Conservation (phyloP, 768 basidiomycete genomes). For the Pilatotrama ljubarskyi region DNA sequence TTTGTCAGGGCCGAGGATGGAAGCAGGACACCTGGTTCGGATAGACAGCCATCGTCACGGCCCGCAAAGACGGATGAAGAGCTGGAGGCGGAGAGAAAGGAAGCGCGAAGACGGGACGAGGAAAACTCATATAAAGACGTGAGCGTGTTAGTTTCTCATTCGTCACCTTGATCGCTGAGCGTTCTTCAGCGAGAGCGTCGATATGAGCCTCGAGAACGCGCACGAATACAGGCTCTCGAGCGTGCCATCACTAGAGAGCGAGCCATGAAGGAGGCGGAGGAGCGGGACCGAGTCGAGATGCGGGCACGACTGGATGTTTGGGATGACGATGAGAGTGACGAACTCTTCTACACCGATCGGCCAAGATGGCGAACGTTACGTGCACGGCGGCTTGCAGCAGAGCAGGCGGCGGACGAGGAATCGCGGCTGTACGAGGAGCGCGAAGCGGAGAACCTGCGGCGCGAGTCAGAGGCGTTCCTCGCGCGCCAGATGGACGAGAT, state of each 20-base stretch:
- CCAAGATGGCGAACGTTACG: slow-evolving; percentile 84
- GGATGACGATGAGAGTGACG: slow-evolving; percentile 93
- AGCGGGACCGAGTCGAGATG: slow-evolving; percentile 78
- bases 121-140: slow-evolving; percentile 88
- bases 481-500: slow-evolving; percentile 95
- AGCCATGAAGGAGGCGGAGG: slow-evolving; percentile 72
- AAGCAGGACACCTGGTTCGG: slow-evolving; percentile 29
- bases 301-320: slow-evolving; percentile 80
- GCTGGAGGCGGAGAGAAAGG: slow-evolving; percentile 78
- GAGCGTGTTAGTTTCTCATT: slow-evolving; percentile 34
- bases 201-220: slow-evolving; percentile 89
- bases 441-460: slow-evolving; percentile 82
- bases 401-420: slow-evolving; percentile 82
- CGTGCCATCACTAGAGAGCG: slow-evolving; percentile 74
- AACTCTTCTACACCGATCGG: slow-evolving; percentile 90
- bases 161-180: neutral
- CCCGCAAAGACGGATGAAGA: slow-evolving; percentile 75
- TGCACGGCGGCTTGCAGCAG: slow-evolving; percentile 65
- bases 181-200: slow-evolving; percentile 77
- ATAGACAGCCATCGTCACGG: slow-evolving; percentile 28
- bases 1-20: slow-evolving; percentile 76
- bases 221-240: slow-evolving; percentile 75
- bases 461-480: slow-evolving; percentile 92
- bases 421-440: slow-evolving; percentile 82
- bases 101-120: slow-evolving; percentile 72